A percentile compares a stretch with the other conserved stretches of the same genome.
Conservation (phyloP, 2,329 filamentous ascomycete species). For the Ceratocystis colombiana region DNA sequence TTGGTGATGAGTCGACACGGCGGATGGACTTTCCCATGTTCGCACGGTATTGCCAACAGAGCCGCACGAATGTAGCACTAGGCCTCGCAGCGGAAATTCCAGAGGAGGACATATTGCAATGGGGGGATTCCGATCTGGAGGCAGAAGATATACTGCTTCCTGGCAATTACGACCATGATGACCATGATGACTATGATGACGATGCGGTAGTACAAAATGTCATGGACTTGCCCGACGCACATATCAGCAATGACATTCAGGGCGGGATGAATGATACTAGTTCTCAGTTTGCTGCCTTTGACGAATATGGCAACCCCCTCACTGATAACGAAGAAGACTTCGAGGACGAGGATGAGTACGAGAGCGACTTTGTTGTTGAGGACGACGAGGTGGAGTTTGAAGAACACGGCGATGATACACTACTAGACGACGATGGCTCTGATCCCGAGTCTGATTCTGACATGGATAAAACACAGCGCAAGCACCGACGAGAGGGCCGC, state of each 20-base stretch:
- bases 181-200: not conserved
- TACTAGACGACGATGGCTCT: conserved; percentile 13
- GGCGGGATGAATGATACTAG: not conserved
- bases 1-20: conserved; percentile 1
- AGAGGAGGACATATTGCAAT: not conserved
- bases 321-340: not conserved
- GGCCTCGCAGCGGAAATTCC: not conserved
- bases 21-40: conserved; percentile 13
- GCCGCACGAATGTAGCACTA: not conserved
- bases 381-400: conserved; percentile 23
- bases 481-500: not conserved
- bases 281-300: not conserved
- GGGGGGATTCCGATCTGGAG: too few relatives aligned
- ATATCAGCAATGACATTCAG: not conserved
- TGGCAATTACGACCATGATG: not conserved
- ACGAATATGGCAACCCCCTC: not conserved
- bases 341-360: conserved; percentile 15
- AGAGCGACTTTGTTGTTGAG: conserved; percentile 22
- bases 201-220: not conserved
- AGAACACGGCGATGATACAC: not conserved
- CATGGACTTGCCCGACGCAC: not conserved
- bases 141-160: conserved; percentile 9
- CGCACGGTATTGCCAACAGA: not conserved
- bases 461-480: not conserved
- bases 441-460: not conserved